Percentiles rank a stretch among this genome's conserved stretches.
Evolutionary conservation across 1,139 yeast species (phyloP).

Genomic region (Lodderomyces elongisporus): DNA sequence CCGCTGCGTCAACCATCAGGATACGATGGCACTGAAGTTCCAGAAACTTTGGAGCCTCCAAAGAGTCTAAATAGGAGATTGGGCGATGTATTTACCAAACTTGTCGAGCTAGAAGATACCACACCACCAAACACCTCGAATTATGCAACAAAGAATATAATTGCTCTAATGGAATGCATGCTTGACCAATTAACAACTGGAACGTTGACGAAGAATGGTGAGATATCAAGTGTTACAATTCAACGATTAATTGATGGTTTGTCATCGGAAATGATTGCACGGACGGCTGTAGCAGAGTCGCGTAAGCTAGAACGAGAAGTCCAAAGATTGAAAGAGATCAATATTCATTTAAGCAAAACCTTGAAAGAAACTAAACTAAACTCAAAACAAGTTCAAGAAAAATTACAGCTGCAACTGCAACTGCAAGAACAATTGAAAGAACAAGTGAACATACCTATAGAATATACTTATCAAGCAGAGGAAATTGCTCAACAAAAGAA

Average conservation of each 20-base stretch:
- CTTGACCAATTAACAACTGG: neutral
- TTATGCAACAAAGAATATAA: neutral
- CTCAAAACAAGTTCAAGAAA: no score
- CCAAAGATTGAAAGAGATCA: slow-evolving; percentile 21
- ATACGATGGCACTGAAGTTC: neutral
- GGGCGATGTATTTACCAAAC: neutral
- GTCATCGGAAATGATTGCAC: slow-evolving; percentile 30
- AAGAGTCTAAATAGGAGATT: neutral
- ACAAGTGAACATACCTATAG: slow-evolving; percentile 6
- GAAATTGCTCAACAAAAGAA: slow-evolving; percentile 18
- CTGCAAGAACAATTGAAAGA: slow-evolving; percentile 2
- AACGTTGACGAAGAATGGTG: slow-evolving; percentile 6
- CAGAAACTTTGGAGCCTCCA: neutral
- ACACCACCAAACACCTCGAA: neutral
- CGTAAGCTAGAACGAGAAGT: slow-evolving; percentile 21
- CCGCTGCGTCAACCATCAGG: neutral
- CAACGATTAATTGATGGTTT: slow-evolving; percentile 33
- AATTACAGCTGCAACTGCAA: slow-evolving; percentile 1
- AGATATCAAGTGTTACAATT: slow-evolving; percentile 28
- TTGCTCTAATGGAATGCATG: slow-evolving; percentile 1
- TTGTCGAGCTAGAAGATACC: neutral
- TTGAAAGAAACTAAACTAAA: slow-evolving; percentile 14
- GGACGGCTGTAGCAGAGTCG: slow-evolving; percentile 30
- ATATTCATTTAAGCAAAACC: slow-evolving; percentile 13
- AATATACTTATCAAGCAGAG: slow-evolving; percentile 16